Conservation (phyloP, 192 early-diverging fungal species). For the Phlyctochytrium arcticum region DNA sequence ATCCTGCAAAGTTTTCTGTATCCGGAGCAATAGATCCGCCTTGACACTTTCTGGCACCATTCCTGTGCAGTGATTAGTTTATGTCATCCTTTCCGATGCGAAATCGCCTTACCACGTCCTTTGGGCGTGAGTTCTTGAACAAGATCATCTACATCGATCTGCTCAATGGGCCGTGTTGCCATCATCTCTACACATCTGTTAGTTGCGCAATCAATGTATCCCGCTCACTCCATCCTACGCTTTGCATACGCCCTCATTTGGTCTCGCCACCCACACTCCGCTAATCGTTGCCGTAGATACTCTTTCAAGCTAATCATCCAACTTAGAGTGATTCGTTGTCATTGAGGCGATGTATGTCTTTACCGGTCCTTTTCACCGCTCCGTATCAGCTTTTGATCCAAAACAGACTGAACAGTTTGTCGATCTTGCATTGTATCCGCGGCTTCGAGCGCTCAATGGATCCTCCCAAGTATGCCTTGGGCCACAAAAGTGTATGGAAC, state of each 20-base stretch:
- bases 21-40: slow-evolving; percentile 12
- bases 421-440: too few species aligned
- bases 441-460: too few species aligned
- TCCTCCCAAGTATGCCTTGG: too few species aligned
- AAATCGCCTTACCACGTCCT: slow-evolving; percentile 27
- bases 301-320: slow-evolving; percentile 27
- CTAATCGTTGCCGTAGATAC: slow-evolving; percentile 25
- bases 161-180: slow-evolving; percentile 8
- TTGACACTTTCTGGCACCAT: slow-evolving; percentile 26
- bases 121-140: slow-evolving; percentile 26
- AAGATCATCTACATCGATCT: slow-evolving; percentile 26
- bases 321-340: too few species aligned
- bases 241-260: slow-evolving; percentile 27
- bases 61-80: too few species aligned
- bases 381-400: slow-evolving; percentile 21
- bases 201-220: not conserved
- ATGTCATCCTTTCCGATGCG: too few species aligned
- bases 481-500: too few species aligned
- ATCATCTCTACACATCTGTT: not conserved
- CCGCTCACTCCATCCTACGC: slow-evolving; percentile 22
- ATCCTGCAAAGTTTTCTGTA: slow-evolving; percentile 12
- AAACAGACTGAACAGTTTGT: not conserved
- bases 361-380: slow-evolving; percentile 30
- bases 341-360: not conserved
- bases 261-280: slow-evolving; percentile 34